Evolutionary conservation across 192 early-diverging fungal genomes (phyloP).

Genomic region (Tieghemiomyces parasiticus): DNA sequence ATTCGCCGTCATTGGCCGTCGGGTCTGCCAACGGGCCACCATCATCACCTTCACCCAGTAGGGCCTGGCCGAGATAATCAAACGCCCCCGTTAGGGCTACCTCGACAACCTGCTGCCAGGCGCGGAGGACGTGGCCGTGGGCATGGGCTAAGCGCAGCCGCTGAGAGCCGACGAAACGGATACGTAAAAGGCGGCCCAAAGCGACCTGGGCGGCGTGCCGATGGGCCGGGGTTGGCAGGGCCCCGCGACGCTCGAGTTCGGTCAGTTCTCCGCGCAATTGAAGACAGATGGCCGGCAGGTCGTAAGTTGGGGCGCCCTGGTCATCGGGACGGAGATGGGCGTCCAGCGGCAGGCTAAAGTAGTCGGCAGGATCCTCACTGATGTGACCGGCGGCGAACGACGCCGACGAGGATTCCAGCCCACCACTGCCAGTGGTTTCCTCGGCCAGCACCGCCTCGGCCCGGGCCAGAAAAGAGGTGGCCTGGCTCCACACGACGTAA

Average conservation of each 20-base stretch:
- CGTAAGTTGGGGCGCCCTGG: slow-evolving; percentile 42
- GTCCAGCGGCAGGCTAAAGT: slow-evolving; percentile 21
- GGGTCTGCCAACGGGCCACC: too few relatives aligned
- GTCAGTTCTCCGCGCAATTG: slow-evolving; percentile 33
- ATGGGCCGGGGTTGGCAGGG: slow-evolving; percentile 25
- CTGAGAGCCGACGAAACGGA: slow-evolving; percentile 59
- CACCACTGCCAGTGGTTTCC: too few relatives aligned
- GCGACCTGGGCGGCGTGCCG: slow-evolving; percentile 32
- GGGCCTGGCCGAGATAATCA: slow-evolving; percentile 33
- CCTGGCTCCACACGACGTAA: neutral
- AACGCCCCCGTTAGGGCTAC: slow-evolving; percentile 50
- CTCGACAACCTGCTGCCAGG: slow-evolving; percentile 74
- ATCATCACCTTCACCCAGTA: too few relatives aligned
- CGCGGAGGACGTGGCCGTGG: slow-evolving; percentile 46
- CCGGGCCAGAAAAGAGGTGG: neutral
- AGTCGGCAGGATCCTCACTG: neutral
- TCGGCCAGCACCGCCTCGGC: too few relatives aligned
- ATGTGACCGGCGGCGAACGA: neutral
- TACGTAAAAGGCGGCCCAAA: slow-evolving; percentile 41
- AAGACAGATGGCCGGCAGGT: slow-evolving; percentile 50
- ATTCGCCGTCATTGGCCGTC: too few relatives aligned
- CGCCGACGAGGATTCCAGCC: too few relatives aligned
- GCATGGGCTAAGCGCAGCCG: slow-evolving; percentile 50
- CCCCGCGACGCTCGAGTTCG: slow-evolving; percentile 25
- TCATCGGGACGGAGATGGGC: slow-evolving; percentile 34